Evolutionary conservation across 192 early-diverging fungal species (phyloP), one percentile per base, ranked within the genome.

Genomic region (Coemansia sp.): DNA sequence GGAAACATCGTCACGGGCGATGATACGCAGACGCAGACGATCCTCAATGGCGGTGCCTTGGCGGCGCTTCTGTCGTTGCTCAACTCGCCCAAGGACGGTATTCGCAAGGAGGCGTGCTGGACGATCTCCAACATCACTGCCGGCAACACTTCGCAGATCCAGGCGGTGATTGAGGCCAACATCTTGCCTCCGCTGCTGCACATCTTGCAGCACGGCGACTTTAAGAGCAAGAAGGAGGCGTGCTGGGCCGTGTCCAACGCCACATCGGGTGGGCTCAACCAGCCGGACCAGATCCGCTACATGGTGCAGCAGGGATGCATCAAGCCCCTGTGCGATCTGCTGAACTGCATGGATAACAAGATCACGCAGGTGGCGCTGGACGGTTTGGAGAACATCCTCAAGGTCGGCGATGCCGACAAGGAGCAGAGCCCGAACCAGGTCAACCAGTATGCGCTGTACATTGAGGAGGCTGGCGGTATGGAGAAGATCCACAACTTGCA

Each of bases 161-260:
- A 99, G 84, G 86, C 87, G 36, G 90, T 99, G 46, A 96, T 99
- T 67, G 94, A 99, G 61, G 93, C 93, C 73, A 94, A 94, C 82
- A 86, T 98, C 56, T 88, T 98, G 64, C 94, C 96, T 13, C 94
- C 92, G 13, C 87, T 99, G 34, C 92, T 97, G 74, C 78, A 91
- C 68, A 91, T 93, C 39, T 87, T 99, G 48, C 78, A 87, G 29
- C 85, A 89, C 65, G 95, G 93, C 39, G 97, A 99, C 70, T 96
- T 98, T 81, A 98, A 98, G 86, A 97, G 93, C 70, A 95, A 96
- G 80, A 98, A 98, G 82, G 97, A 99, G 74, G 97, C 97, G 31
- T 99, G 97, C 87, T 99, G 97, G 97, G 97, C 97, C 38, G 91
- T 99, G 44, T 98, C 95, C 8, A 98, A 99, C 68, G 97, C 97